Percentiles rank a stretch among this genome's conserved stretches.
Evolutionary conservation across 495 filamentous ascomycete species (phyloP).

Genomic region (Daldinia bambusicola): DNA sequence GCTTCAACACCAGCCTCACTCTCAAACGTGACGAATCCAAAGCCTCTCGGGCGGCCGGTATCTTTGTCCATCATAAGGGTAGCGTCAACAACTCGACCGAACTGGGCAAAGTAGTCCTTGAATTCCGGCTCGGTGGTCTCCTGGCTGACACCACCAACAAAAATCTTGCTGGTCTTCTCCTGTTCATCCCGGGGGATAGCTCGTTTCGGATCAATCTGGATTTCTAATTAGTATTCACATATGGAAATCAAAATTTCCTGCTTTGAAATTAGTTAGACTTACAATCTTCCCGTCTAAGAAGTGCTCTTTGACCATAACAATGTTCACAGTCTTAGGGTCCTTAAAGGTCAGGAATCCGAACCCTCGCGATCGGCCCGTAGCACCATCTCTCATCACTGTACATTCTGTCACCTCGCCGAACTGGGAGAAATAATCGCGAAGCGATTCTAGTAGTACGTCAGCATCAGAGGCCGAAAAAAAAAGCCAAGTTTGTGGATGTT

Average conservation of each 20-base stretch:
- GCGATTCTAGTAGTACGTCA: constrained; percentile 73
- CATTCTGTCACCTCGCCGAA: constrained; percentile 98
- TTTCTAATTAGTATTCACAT: constrained; percentile 19
- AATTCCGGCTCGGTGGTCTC: constrained; percentile 96
- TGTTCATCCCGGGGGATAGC: constrained; percentile 98
- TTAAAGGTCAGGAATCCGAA: constrained; percentile 99
- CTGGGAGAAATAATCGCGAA: constrained; percentile 98
- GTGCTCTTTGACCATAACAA: constrained; percentile 99
- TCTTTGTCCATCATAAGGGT: constrained; percentile 99
- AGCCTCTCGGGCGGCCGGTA: constrained; percentile 92
- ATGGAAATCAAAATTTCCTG: not conserved
- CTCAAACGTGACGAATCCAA: constrained; percentile 99
- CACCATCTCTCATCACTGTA: constrained; percentile 97
- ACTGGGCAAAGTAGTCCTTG: constrained; percentile 94
- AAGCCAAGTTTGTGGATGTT: constrained; percentile 1
- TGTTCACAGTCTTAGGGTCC: constrained; percentile 96
- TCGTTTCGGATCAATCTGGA: constrained; percentile 94
- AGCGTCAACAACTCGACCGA: constrained; percentile 94
- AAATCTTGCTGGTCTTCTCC: constrained; percentile 97
- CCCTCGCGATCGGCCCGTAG: constrained; percentile 90
- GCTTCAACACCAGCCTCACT: constrained; percentile 94
- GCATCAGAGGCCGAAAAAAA: constrained; percentile 5
- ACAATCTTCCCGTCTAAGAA: constrained; percentile 98
- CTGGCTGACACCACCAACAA: constrained; percentile 96
- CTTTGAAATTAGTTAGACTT: constrained; percentile 54